phyloP scores from a whole-genome alignment of 2,329 filamentous ascomycete genomes.

The Emericellopsis cladophorae region DNA sequence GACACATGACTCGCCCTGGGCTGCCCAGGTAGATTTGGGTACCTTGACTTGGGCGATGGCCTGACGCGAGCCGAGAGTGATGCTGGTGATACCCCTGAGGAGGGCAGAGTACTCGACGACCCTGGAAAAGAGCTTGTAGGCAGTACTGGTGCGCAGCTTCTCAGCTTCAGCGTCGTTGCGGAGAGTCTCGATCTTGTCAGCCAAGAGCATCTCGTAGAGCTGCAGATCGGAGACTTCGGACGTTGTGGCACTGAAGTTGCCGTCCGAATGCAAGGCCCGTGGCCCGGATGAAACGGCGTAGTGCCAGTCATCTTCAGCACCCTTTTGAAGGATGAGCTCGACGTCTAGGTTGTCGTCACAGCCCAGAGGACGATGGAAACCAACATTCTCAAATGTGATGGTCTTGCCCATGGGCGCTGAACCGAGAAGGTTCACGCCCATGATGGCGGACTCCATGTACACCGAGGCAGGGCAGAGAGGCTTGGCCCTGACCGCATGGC shows the following conservation, averaged over 20 bases:
- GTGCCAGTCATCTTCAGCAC: not conserved
- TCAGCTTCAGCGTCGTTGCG: constrained; percentile 5
- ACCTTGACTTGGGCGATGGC: constrained; percentile 7
- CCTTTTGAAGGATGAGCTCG: not conserved
- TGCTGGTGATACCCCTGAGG: constrained; percentile 6
- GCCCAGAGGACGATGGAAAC: not conserved
- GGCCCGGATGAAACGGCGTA: not conserved
- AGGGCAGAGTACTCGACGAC: constrained; percentile 8
- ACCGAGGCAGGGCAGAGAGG: constrained; percentile 10
- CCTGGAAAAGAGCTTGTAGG: constrained; percentile 7
- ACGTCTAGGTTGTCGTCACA: not conserved
- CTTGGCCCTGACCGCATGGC: constrained; percentile 6
- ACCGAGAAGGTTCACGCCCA: constrained; percentile 6
- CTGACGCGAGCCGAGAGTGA: constrained; percentile 5
- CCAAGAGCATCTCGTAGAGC: constrained; percentile 4
- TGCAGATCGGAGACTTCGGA: constrained; percentile 2
- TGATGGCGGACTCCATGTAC: constrained; percentile 9
- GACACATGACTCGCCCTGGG: constrained; percentile 5
- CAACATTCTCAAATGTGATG: constrained; percentile 6
- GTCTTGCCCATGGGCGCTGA: constrained; percentile 3
- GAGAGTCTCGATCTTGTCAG: constrained; percentile 4
- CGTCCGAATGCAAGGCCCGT: not conserved
- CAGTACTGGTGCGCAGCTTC: constrained; percentile 4
- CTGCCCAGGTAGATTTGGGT: constrained; percentile 2
- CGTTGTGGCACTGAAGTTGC: not conserved